Conservation (phyloP, 1,284 basidiomycete genomes). For the Cryptococcus amylolentus region DNA sequence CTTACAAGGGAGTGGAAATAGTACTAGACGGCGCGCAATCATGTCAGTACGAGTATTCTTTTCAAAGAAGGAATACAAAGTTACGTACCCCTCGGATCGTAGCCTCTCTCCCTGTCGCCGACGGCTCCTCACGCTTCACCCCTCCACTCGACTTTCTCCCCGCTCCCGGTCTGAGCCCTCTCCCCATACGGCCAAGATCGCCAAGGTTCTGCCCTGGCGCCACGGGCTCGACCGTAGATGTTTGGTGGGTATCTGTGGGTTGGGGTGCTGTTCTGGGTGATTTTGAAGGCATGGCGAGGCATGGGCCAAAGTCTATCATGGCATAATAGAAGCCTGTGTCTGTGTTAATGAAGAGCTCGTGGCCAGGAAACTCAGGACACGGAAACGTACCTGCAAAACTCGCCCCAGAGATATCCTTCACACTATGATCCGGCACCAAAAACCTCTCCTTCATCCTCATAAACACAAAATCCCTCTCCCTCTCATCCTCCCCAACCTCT, state of each 20-base stretch:
- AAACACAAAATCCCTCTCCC: constrained; percentile 58
- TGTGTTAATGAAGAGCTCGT: neutral
- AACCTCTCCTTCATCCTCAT: constrained; percentile 98
- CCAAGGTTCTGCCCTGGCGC: too few species aligned
- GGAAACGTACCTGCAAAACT: constrained; percentile 77
- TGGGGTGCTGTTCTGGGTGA: too few species aligned
- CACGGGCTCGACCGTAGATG: too few species aligned
- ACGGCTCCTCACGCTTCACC: constrained; percentile 20
- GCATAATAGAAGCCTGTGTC: constrained; percentile 72
- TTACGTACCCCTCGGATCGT: constrained; percentile 39
- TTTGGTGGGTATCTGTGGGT: too few species aligned
- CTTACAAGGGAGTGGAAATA: constrained; percentile 70
- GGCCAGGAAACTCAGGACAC: neutral
- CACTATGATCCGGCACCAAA: constrained; percentile 86
- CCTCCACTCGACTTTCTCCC: constrained; percentile 12
- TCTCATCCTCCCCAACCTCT: constrained; percentile 46
- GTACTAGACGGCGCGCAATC: constrained; percentile 51
- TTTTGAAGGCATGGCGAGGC: constrained; percentile 24
- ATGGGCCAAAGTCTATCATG: constrained; percentile 48
- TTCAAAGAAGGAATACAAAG: neutral
- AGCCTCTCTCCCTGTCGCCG: constrained; percentile 24
- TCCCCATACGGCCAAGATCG: too few species aligned
- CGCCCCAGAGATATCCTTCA: constrained; percentile 90
- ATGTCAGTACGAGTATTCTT: neutral
- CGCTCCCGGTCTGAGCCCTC: neutral